phyloP scores from a whole-genome alignment of 176 grass and related monocot genomes.

The Urochloa ruziziensis region DNA sequence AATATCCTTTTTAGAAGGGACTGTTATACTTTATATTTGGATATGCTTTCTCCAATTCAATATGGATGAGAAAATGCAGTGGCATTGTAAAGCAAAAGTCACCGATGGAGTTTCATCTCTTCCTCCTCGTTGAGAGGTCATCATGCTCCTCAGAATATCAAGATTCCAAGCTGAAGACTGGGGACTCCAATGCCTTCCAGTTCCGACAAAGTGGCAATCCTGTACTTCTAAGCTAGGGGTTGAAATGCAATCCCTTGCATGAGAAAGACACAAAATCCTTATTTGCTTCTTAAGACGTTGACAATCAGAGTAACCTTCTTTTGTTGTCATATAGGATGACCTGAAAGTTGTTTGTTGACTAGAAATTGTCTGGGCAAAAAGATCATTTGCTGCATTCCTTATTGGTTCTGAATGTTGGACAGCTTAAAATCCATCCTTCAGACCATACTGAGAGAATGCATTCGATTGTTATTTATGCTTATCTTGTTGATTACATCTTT shows the following conservation, averaged over 20 bases:
- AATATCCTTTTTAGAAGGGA: neutral
- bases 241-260: neutral
- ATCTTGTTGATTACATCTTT: neutral
- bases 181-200: neutral
- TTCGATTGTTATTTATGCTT: neutral
- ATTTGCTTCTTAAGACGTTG: neutral
- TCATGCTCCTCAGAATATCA: neutral
- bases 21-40: neutral
- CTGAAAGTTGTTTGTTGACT: neutral
- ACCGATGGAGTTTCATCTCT: too few relatives aligned
- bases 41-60: neutral
- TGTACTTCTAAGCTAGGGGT: neutral
- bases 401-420: neutral
- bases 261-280: neutral
- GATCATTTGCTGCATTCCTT: neutral
- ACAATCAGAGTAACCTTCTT: neutral
- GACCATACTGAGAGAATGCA: neutral
- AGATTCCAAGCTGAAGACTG: neutral
- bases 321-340: neutral
- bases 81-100: too few relatives aligned
- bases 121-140: neutral
- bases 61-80: neutral
- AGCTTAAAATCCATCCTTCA: neutral
- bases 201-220: too few relatives aligned
- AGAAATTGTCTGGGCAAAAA: neutral